These are phyloP conservation scores for Plasmodium blacklocki DNA, from an alignment of 169 alveolate genomes.

Conservation along the genomic window DNA sequence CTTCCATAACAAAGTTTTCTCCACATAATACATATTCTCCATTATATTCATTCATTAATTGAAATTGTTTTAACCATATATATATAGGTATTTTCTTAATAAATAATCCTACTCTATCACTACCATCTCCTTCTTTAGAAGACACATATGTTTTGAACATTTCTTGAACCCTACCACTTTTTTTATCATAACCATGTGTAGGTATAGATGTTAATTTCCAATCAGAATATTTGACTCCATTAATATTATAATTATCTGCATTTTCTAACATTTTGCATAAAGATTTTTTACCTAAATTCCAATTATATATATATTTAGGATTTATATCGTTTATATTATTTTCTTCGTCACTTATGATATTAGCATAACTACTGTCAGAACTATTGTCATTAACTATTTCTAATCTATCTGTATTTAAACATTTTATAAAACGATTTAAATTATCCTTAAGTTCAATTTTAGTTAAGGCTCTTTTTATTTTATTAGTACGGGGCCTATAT, in stretches of 20 bases:
- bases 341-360: too few relatives aligned
- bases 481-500: too few relatives aligned
- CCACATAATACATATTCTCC: constrained; percentile 87
- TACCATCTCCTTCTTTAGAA: constrained; percentile 18
- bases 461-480: too few relatives aligned
- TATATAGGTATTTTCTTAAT: constrained; percentile 81
- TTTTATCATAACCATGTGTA: constrained; percentile 78
- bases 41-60: constrained; percentile 78
- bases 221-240: constrained; percentile 47
- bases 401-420: too few relatives aligned
- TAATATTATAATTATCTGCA: too few relatives aligned
- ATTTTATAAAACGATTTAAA: too few relatives aligned
- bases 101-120: constrained; percentile 67
- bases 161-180: constrained; percentile 80
- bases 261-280: background rate
- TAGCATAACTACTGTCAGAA: too few relatives aligned
- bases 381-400: too few relatives aligned
- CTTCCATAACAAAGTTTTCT: constrained; percentile 87
- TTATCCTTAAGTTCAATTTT: too few relatives aligned
- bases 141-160: constrained; percentile 72
- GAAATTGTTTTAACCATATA: constrained; percentile 84
- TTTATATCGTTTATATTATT: too few relatives aligned
- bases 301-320: too few relatives aligned
- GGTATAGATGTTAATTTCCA: constrained; percentile 80
- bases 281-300: background rate